Evolutionary conservation across 192 early-diverging fungal genomes (phyloP).

Genomic region (Kappamyces sp.): DNA sequence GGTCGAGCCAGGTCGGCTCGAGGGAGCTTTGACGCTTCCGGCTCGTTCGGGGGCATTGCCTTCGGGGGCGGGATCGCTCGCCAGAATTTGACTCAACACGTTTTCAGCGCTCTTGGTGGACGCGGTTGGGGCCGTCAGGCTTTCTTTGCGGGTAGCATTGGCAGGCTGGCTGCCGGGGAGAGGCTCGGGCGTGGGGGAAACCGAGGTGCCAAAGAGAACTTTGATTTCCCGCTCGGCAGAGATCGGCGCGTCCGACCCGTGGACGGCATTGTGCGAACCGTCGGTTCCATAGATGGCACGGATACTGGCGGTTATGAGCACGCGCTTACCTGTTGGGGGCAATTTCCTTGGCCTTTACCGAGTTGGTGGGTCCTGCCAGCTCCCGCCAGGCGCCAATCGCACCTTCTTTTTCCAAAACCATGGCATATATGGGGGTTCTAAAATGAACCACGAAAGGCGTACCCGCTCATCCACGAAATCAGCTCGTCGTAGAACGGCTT

Average conservation of each 20-base stretch:
- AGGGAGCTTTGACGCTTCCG: too few species aligned
- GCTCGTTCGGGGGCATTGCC: too few species aligned
- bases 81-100: conserved; percentile 13
- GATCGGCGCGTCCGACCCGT: conserved; percentile 50
- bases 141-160: not conserved
- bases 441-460: not conserved
- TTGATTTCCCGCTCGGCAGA: conserved; percentile 49
- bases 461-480: conserved; percentile 49
- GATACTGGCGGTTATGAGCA: conserved; percentile 21
- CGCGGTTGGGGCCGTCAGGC: not conserved
- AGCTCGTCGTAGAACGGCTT: conserved; percentile 41
- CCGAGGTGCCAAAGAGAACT: conserved; percentile 39
- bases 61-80: not conserved
- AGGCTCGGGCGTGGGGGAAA: conserved; percentile 19
- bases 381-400: conserved; percentile 50
- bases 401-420: conserved; percentile 47
- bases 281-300: conserved; percentile 50
- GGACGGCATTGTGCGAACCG: conserved; percentile 51
- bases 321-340: conserved; percentile 37
- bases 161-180: conserved; percentile 3
- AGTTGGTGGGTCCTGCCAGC: conserved; percentile 53
- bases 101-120: conserved; percentile 9
- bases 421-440: conserved; percentile 50
- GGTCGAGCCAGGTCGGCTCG: too few species aligned
- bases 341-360: conserved; percentile 47